Evolutionary conservation across 1,284 basidiomycete genomes (phyloP).

Genomic region (Rhizopogon hawkerae): DNA sequence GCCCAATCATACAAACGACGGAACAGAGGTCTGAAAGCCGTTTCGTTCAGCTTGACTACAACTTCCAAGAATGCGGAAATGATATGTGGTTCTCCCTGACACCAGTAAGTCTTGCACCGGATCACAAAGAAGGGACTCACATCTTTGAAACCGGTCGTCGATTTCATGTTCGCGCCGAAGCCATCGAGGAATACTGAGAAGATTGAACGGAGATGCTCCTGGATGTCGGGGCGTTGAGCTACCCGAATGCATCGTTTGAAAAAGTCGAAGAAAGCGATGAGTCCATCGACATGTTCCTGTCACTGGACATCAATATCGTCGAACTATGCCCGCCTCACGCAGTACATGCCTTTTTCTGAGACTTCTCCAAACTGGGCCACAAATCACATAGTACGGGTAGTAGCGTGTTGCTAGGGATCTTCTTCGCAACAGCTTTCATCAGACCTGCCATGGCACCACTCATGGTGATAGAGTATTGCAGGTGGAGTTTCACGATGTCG

Average conservation of each 20-base stretch:
- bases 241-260: constrained; percentile 58
- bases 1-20: constrained; percentile 95
- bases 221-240: constrained; percentile 56
- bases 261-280: constrained; percentile 59
- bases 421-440: constrained; percentile 59
- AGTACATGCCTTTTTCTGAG: constrained; percentile 30
- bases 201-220: constrained; percentile 61
- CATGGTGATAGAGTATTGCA: constrained; percentile 33
- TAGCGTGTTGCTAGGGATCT: constrained; percentile 57
- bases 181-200: constrained; percentile 81
- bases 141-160: constrained; percentile 23
- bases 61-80: constrained; percentile 80
- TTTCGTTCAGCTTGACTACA: constrained; percentile 90
- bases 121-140: constrained; percentile 20
- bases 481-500: constrained; percentile 47
- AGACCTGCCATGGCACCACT: constrained; percentile 29
- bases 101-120: neutral
- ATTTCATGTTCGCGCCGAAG: constrained; percentile 51
- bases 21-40: constrained; percentile 88
- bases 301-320: constrained; percentile 1
- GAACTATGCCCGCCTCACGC: neutral
- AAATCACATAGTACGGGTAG: constrained; percentile 54
- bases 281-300: constrained; percentile 22
- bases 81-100: constrained; percentile 44
- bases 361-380: constrained; percentile 39